Percentiles rank a stretch among this genome's conserved stretches.
Conservation (phyloP, 148 eudicot genomes). For the Heliamphora exappendiculata region DNA sequence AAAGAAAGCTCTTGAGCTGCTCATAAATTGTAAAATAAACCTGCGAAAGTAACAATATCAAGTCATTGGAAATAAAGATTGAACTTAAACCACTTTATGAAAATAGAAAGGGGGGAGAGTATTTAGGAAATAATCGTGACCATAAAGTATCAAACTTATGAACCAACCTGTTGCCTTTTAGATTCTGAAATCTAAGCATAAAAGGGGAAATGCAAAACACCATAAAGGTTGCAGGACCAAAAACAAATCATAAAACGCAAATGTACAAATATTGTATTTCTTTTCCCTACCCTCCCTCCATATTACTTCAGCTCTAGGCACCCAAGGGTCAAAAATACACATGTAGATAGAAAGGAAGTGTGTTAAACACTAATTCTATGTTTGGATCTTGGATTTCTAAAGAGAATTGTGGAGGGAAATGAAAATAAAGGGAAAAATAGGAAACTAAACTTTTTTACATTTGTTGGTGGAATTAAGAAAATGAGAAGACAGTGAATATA, state of each 20-base stretch:
- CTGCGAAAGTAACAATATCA: constrained; percentile 33
- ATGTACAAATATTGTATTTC: neutral
- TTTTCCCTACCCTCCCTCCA: neutral
- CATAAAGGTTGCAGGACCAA: neutral
- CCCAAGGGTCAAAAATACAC: neutral
- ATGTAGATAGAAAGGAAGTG: too few species aligned
- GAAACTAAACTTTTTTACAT: too few species aligned
- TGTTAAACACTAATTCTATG: too few species aligned
- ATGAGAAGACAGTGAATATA: too few species aligned
- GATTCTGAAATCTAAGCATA: neutral
- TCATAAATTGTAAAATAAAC: constrained; percentile 90
- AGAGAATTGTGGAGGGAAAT: neutral
- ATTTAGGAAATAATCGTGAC: neutral
- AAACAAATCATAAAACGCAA: neutral
- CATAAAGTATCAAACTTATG: neutral
- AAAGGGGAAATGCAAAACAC: neutral
- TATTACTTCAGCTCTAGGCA: neutral
- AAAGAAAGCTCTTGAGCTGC: constrained; percentile 68
- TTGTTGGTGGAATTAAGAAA: neutral
- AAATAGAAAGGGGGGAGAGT: neutral
- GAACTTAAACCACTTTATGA: neutral
- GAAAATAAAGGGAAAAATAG: too few species aligned
- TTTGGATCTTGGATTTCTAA: too few species aligned
- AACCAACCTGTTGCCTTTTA: neutral
- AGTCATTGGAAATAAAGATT: neutral